phyloP scores from a whole-genome alignment of 441 rosid species.

The Adansonia rubrostipa region DNA sequence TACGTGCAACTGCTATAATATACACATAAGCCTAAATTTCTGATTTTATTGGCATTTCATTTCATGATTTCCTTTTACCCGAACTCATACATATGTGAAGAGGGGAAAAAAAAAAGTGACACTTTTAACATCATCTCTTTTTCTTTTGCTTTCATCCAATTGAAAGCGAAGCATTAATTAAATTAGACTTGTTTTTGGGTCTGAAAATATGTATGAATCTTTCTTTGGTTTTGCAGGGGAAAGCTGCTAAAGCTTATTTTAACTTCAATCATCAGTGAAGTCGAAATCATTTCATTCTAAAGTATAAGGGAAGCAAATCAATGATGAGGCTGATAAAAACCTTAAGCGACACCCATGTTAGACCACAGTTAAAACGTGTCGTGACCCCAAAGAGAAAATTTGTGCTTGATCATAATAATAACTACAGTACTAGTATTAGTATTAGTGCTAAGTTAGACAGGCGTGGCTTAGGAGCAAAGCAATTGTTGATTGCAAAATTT shows the following conservation, averaged over 20 bases:
- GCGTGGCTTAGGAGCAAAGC: slow-evolving; percentile 44
- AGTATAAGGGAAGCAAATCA: not conserved
- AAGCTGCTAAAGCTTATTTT: not conserved
- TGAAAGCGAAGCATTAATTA: not conserved
- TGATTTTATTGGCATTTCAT: not conserved
- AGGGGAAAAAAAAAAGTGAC: not conserved
- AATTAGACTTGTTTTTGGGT: not conserved
- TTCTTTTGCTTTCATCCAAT: not conserved
- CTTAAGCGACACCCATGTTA: not conserved
- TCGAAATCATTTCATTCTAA: not conserved
- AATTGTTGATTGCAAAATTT: slow-evolving; percentile 11
- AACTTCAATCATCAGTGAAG: not conserved
- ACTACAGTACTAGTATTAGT: no score
- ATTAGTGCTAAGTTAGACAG: slow-evolving; percentile 1
- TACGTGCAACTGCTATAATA: not conserved
- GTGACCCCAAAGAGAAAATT: slow-evolving; percentile 12
- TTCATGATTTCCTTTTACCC: not conserved
- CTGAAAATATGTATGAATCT: not conserved
- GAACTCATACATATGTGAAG: not conserved
- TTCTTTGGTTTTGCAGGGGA: not conserved
- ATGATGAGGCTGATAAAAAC: slow-evolving; percentile 23
- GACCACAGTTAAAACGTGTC: slow-evolving; percentile 20
- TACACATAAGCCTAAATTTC: not conserved
- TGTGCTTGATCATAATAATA: not conserved
- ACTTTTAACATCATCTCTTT: not conserved